A percentile compares a stretch with the other conserved stretches of the same genome.
Evolutionary conservation across 1,284 basidiomycete genomes (phyloP).

Genomic region (Fomitopsis schrenkii): DNA sequence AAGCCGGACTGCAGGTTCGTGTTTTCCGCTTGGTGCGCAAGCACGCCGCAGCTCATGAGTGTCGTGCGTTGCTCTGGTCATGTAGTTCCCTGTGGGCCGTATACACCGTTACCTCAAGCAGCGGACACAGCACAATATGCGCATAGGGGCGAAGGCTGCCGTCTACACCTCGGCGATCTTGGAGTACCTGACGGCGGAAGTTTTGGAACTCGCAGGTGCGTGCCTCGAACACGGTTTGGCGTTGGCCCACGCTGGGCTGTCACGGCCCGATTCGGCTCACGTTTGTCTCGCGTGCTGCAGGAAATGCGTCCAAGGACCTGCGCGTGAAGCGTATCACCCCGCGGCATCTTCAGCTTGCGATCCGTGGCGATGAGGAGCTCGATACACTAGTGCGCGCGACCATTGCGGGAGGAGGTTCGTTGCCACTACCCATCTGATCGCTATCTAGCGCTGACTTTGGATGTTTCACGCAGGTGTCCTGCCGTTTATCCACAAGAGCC

Average conservation of each 20-base stretch:
- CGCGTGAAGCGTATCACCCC: constrained; percentile 97
- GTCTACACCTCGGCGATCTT: constrained; percentile 91
- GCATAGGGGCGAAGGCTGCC: constrained; percentile 89
- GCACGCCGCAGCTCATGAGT: constrained; percentile 26
- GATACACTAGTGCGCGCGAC: constrained; percentile 67
- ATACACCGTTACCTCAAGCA: constrained; percentile 94
- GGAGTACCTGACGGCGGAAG: constrained; percentile 89
- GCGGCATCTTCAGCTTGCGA: constrained; percentile 88
- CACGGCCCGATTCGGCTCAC: not conserved
- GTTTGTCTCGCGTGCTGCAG: constrained; percentile 26
- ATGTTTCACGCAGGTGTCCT: constrained; percentile 61
- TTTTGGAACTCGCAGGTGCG: constrained; percentile 83
- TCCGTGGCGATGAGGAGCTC: constrained; percentile 94
- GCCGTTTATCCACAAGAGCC: constrained; percentile 94
- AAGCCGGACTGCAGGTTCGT: constrained; percentile 81
- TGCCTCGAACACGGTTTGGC: constrained; percentile 8
- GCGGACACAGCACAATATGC: constrained; percentile 90
- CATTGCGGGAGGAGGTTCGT: constrained; percentile 59
- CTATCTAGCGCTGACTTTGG: not conserved
- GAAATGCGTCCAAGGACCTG: constrained; percentile 96
- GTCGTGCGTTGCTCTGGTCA: constrained; percentile 10
- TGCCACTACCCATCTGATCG: constrained; percentile 14
- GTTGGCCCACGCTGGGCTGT: not conserved
- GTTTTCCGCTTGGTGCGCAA: not conserved
- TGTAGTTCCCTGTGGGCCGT: constrained; percentile 89